Conservation (phyloP, 2,329 filamentous ascomycete genomes). For the Daldinia sp. region DNA sequence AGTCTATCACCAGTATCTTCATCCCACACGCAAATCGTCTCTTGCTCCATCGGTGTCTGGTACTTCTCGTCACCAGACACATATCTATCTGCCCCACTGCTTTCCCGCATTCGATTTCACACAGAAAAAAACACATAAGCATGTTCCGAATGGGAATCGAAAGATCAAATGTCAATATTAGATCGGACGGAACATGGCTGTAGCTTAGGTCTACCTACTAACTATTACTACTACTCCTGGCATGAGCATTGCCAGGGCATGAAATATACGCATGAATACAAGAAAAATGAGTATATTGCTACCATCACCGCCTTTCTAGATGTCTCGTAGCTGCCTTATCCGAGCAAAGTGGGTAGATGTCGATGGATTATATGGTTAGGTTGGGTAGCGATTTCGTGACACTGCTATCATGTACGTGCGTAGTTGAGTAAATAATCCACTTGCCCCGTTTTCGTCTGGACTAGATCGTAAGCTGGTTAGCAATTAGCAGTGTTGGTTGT, state of each 20-base stretch:
- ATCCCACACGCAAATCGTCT: conserved; percentile 8
- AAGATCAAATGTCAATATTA: neutral
- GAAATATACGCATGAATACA: conserved; percentile 26
- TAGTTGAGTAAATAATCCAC: no score
- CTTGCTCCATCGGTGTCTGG: conserved; percentile 9
- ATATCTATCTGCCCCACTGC: conserved; percentile 16
- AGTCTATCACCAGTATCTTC: conserved; percentile 4
- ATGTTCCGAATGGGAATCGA: conserved; percentile 15
- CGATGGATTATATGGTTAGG: neutral
- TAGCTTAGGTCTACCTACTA: conserved; percentile 22
- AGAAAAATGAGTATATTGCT: conserved; percentile 16
- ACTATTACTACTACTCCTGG: conserved; percentile 15
- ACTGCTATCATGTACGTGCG: no score
- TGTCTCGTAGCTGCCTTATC: neutral
- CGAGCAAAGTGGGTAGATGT: no score
- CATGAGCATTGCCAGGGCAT: neutral
- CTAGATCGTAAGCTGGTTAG: no score
- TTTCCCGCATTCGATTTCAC: conserved; percentile 7
- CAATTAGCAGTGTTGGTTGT: no score
- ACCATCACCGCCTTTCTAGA: neutral
- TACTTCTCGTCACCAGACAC: conserved; percentile 2
- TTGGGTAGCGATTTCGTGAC: no score
- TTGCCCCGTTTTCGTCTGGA: no score
- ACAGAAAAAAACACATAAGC: conserved; percentile 1
- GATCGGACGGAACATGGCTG: conserved; percentile 3